Evolutionary conservation across 2,329 filamentous ascomycete genomes (phyloP).

Genomic region (Leptographium wingfieldii): DNA sequence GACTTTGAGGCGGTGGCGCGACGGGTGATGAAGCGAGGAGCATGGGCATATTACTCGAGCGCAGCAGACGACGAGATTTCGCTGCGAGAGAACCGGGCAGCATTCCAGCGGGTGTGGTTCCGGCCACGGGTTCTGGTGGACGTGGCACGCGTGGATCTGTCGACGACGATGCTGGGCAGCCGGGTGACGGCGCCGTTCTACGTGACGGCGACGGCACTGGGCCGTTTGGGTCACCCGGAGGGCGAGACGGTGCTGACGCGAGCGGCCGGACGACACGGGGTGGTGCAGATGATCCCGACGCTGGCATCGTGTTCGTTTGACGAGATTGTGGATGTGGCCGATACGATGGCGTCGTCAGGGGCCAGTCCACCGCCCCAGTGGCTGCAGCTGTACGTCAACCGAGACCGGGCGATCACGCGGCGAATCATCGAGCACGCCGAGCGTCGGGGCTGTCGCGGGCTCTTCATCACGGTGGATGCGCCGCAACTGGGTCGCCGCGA

Average conservation of each 20-base stretch:
- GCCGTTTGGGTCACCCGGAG: slow-evolving; percentile 87
- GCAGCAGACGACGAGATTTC: slow-evolving; percentile 88
- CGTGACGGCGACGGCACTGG: slow-evolving; percentile 88
- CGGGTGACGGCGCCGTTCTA: slow-evolving; percentile 84
- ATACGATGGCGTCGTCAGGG: slow-evolving; percentile 17
- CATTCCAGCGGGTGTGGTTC: slow-evolving; percentile 97
- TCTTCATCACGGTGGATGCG: slow-evolving; percentile 98
- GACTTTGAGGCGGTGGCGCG: slow-evolving; percentile 93
- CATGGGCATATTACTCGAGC: slow-evolving; percentile 96
- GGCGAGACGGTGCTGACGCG: slow-evolving; percentile 86
- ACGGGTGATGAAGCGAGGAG: slow-evolving; percentile 85
- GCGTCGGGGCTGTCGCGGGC: slow-evolving; percentile 76
- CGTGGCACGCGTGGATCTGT: slow-evolving; percentile 75
- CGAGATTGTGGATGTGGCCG: slow-evolving; percentile 78
- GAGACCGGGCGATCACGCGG: slow-evolving; percentile 80
- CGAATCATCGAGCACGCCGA: slow-evolving; percentile 88
- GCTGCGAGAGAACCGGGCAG: slow-evolving; percentile 85
- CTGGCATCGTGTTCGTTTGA: slow-evolving; percentile 95
- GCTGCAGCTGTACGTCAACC: slow-evolving; percentile 97
- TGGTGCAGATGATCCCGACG: slow-evolving; percentile 98
- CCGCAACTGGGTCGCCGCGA: slow-evolving; percentile 89
- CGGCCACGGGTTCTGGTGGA: slow-evolving; percentile 79
- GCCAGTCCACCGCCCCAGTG: slow-evolving; percentile 74
- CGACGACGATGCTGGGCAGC: slow-evolving; percentile 86
- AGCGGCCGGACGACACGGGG: slow-evolving; percentile 72